Percentiles rank a stretch among this genome's conserved stretches.
These are phyloP conservation scores for Viola pubescens DNA, from an alignment of 441 rosid genomes.

Conservation along the genomic window DNA sequence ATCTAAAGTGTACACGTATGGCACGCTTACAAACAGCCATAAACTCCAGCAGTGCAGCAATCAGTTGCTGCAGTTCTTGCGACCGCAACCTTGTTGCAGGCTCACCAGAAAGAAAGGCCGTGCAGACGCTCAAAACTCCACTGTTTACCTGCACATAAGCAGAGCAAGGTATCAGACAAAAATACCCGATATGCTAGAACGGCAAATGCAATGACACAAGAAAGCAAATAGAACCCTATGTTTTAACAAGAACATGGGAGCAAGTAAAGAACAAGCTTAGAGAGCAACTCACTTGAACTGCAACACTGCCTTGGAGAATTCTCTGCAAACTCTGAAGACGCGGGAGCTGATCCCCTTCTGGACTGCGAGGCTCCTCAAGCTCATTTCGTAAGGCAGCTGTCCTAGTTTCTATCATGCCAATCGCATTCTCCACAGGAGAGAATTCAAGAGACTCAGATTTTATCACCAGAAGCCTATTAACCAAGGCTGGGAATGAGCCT, in stretches of 20 bases:
- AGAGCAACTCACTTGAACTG: constrained; percentile 71
- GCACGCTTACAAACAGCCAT: constrained; percentile 99
- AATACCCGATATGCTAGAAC: background rate
- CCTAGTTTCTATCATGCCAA: constrained; percentile 98
- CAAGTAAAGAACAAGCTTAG: background rate
- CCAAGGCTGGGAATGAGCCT: constrained; percentile 98
- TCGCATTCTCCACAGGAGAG: constrained; percentile 98
- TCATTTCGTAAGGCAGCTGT: constrained; percentile 90
- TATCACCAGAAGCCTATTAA: constrained; percentile 76
- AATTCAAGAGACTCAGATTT: constrained; percentile 97
- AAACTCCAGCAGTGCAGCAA: constrained; percentile 93
- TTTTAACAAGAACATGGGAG: constrained; percentile 1
- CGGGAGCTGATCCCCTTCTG: constrained; percentile 96
- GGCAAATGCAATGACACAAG: background rate
- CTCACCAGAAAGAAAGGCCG: constrained; percentile 96
- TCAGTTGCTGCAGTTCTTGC: constrained; percentile 94
- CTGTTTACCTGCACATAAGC: constrained; percentile 72
- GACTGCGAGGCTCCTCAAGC: constrained; percentile 98
- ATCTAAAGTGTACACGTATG: constrained; percentile 79
- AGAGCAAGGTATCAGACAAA: background rate
- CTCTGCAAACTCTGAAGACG: constrained; percentile 97
- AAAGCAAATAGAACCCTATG: constrained; percentile 1
- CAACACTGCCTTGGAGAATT: constrained; percentile 99
- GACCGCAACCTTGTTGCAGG: constrained; percentile 94
- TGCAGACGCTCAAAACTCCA: constrained; percentile 82